phyloP scores from a whole-genome alignment of 2,329 filamentous ascomycete genomes.

The Alternaria sp. region DNA sequence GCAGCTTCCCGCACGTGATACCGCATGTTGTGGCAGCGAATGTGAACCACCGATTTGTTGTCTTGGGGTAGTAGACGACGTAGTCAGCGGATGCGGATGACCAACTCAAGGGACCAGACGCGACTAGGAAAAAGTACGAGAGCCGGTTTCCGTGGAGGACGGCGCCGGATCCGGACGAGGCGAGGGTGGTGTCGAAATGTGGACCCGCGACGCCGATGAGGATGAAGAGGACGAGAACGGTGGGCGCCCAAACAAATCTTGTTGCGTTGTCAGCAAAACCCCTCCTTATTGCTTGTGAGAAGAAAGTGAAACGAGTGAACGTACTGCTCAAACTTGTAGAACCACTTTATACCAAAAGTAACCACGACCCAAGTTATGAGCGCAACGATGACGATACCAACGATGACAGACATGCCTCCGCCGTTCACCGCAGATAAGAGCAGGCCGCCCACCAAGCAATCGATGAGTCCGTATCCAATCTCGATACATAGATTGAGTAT shows the following conservation, averaged over 20 bases:
- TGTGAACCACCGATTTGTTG: constrained; percentile 54
- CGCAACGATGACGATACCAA: constrained; percentile 67
- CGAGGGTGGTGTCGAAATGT: constrained; percentile 61
- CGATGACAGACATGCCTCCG: constrained; percentile 64
- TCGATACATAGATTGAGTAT: constrained; percentile 64
- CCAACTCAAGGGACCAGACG: constrained; percentile 70
- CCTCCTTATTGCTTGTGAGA: too few relatives aligned
- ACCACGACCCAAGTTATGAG: constrained; percentile 36
- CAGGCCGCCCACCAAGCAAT: constrained; percentile 68
- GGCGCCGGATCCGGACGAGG: constrained; percentile 52
- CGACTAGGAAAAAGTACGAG: constrained; percentile 73
- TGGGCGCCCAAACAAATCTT: constrained; percentile 34
- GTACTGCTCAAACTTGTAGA: constrained; percentile 37
- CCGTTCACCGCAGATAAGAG: constrained; percentile 68
- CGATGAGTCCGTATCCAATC: constrained; percentile 66
- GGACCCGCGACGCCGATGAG: constrained; percentile 39
- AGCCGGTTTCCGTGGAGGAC: constrained; percentile 65
- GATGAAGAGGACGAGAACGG: constrained; percentile 36
- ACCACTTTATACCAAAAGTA: constrained; percentile 37
- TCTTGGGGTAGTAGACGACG: constrained; percentile 69
- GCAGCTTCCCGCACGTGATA: constrained; percentile 64
- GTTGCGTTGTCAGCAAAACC: background rate
- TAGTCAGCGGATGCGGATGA: constrained; percentile 69
- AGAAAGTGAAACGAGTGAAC: background rate
- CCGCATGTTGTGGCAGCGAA: constrained; percentile 65